phyloP scores from a whole-genome alignment of 225 moss, liverwort and hornwort species.

The Thuidium tamariscinum region DNA sequence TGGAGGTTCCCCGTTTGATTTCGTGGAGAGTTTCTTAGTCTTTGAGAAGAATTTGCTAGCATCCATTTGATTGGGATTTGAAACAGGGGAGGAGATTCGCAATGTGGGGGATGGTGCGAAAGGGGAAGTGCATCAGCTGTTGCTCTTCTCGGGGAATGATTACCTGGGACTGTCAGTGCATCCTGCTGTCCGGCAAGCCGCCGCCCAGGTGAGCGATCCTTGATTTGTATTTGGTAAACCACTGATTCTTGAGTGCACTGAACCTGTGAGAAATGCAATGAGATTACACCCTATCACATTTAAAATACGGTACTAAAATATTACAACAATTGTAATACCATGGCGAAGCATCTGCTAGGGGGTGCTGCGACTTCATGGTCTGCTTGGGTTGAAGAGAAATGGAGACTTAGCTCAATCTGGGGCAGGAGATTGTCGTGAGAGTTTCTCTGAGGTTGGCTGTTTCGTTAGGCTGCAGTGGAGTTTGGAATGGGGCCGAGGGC shows the following conservation, averaged over 20 bases:
- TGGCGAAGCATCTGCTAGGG: not conserved
- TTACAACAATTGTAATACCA: not conserved
- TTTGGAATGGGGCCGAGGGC: constrained; percentile 98
- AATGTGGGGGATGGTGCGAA: not conserved
- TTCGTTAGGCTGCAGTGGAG: constrained; percentile 76
- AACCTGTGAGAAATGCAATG: not conserved
- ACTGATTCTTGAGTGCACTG: not conserved
- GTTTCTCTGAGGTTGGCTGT: constrained; percentile 17
- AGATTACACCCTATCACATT: no score
- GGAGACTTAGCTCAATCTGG: not conserved
- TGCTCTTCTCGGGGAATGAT: constrained; percentile 92
- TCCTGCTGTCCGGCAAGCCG: constrained; percentile 78
- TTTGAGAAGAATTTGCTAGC: not conserved
- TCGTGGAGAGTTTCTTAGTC: not conserved
- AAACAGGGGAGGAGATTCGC: constrained; percentile 33
- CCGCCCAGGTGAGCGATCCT: constrained; percentile 51
- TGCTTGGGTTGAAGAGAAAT: not conserved
- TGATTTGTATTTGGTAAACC: not conserved
- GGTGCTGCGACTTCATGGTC: not conserved
- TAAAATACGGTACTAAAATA: no score
- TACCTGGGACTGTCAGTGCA: constrained; percentile 85
- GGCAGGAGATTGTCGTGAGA: not conserved
- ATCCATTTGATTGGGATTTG: not conserved
- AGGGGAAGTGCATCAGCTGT: constrained; percentile 43
- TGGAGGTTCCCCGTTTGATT: no score